Evolutionary conservation across 257 asterid genomes (phyloP), one percentile per base, ranked within the genome.

Genomic region (Nicotiana tabacum): DNA sequence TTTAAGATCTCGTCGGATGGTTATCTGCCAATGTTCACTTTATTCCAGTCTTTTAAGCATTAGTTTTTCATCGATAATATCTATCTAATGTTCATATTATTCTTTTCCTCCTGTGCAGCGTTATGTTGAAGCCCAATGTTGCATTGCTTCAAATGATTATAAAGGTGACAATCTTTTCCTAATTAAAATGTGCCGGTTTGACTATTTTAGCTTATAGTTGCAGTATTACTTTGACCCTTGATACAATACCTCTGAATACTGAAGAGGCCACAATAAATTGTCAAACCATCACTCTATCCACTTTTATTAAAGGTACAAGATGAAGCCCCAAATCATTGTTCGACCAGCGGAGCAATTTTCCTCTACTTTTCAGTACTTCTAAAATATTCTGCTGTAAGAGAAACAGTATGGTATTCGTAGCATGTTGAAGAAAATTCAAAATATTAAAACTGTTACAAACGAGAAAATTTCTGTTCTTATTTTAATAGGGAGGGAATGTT

Each of bases 121-220:
- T 51, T 96, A 94, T 87, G 93, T 89, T 61, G 99, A 96, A 91
- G 99, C 99, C 78, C 99, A 91, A 82, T 96, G 99, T 82, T 96
- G 90, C 83, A 90, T 94, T 89, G 92, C 96, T 74, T 90, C 98
- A 80, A 96, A 96, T 90, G 98, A 96, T 87, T 94, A 94, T 88
- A 94, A 90, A 94, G 99, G 99, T 96, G 85, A 84, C 89, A 83
- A 77, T 77, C 83, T 74, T 86, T 82, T 78, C 77, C 29, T 83
- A 30, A 35, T 72, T 53, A 62, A 29, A 29, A 29, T 29, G 30
- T 5, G n/a, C 80, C 7, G 8, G 46, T 81, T 76, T 65, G 64
- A 43, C 66, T 64, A 32, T 5, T 62, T 68, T n/a, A 24, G 80
- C 39, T 81, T 62, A 43, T 43, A 68, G 24, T 69, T 55, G 48